phyloP scores from a whole-genome alignment of 106 monocot genomes.

The Acanthochlamys bracteata region DNA sequence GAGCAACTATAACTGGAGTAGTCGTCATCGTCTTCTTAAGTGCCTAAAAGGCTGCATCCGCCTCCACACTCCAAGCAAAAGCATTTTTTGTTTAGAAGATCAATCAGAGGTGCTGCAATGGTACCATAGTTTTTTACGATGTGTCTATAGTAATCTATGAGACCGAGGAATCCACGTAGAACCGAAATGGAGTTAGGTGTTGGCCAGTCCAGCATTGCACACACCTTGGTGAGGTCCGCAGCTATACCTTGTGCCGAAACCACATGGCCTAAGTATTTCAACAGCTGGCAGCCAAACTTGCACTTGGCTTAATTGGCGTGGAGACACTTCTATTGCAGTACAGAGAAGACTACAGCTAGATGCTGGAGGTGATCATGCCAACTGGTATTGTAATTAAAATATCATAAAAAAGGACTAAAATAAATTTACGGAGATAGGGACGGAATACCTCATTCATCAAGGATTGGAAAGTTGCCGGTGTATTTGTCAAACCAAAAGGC shows the following conservation, averaged over 20 bases:
- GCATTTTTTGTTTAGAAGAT: not conserved
- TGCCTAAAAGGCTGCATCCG: too few species aligned
- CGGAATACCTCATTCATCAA: too few species aligned
- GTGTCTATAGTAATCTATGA: not conserved
- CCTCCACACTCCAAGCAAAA: too few species aligned
- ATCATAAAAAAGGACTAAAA: too few species aligned
- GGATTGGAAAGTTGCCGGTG: too few species aligned
- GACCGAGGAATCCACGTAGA: not conserved
- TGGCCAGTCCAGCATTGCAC: slow-evolving; percentile 1
- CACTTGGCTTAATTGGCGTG: not conserved
- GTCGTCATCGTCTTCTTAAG: too few species aligned
- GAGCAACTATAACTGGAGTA: too few species aligned
- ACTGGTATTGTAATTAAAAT: too few species aligned
- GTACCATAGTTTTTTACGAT: not conserved
- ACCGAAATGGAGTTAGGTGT: not conserved
- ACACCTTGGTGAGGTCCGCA: not conserved
- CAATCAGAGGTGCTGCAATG: not conserved
- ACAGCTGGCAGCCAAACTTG: not conserved
- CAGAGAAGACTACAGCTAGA: not conserved
- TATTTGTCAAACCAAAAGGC: too few species aligned
- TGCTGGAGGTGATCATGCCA: not conserved
- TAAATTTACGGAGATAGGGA: too few species aligned
- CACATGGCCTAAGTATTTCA: slow-evolving; percentile 3
- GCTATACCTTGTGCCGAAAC: not conserved
- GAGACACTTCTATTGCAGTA: not conserved